Conservation (phyloP, 2,329 filamentous ascomycete species). For the Fusarium subtropicale region DNA sequence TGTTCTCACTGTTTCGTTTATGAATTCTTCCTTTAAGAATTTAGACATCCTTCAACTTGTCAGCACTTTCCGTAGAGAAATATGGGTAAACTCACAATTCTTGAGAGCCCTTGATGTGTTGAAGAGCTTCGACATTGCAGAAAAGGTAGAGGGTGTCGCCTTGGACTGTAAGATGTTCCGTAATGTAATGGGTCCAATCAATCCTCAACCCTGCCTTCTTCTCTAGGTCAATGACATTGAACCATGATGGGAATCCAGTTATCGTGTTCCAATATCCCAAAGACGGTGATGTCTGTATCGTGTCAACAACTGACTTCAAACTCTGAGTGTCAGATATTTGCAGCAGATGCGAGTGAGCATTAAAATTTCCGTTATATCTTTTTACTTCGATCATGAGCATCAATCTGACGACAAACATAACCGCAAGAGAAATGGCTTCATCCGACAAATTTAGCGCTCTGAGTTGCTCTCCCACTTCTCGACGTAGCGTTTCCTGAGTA, state of each 20-base stretch:
- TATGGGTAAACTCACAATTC: not conserved
- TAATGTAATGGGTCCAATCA: not conserved
- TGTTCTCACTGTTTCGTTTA: not conserved
- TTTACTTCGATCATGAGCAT: not conserved
- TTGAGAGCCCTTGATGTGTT: fast-evolving
- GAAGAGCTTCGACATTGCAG: not conserved
- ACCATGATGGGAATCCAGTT: not conserved
- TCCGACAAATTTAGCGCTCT: no score
- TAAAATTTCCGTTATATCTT: no score
- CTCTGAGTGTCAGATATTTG: not conserved
- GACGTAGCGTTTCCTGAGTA: not conserved
- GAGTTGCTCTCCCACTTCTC: not conserved
- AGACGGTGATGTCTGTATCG: fast-evolving
- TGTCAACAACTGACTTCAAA: not conserved
- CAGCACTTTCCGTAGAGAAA: no score
- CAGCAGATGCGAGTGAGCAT: fast-evolving
- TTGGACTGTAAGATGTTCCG: fast-evolving
- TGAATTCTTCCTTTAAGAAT: not conserved
- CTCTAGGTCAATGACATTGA: not conserved
- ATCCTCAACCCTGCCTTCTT: not conserved
- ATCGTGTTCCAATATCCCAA: not conserved
- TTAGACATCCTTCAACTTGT: not conserved
- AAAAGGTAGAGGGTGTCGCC: not conserved
- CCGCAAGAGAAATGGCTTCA: not conserved
- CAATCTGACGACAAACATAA: not conserved